These are phyloP conservation scores for Boletus pseudo-olivaceus DNA, from an alignment of 768 basidiomycete species.

Conservation along the genomic window DNA sequence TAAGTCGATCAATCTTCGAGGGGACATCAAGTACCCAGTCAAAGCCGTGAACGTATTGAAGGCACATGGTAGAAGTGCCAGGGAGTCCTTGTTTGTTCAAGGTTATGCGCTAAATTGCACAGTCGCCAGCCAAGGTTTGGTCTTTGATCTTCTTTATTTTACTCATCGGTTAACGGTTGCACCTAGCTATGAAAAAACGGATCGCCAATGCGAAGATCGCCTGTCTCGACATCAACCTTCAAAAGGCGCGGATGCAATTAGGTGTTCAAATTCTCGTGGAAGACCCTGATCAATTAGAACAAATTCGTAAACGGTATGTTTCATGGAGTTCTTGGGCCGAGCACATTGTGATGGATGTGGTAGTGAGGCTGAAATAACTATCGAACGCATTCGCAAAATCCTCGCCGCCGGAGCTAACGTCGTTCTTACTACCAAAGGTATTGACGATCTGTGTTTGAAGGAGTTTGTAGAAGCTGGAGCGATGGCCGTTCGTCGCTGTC, in stretches of 20 bases:
- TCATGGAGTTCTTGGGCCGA: neutral
- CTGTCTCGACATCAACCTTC: slow-evolving; percentile 96
- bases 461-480: slow-evolving; percentile 99
- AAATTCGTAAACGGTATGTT: slow-evolving; percentile 85
- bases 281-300: slow-evolving; percentile 93
- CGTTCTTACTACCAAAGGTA: slow-evolving; percentile 95
- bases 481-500: slow-evolving; percentile 96
- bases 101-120: slow-evolving; percentile 99
- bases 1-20: slow-evolving; percentile 87
- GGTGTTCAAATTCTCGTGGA: slow-evolving; percentile 97
- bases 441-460: slow-evolving; percentile 96
- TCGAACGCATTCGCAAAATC: slow-evolving; percentile 95
- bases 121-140: slow-evolving; percentile 93
- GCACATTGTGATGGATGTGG: slow-evolving; percentile 8
- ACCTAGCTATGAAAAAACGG: slow-evolving; percentile 92
- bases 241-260: slow-evolving; percentile 95
- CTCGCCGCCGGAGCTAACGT: slow-evolving; percentile 95
- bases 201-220: slow-evolving; percentile 95
- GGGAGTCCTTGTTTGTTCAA: slow-evolving; percentile 91
- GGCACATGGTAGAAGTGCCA: slow-evolving; percentile 92
- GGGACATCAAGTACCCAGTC: slow-evolving; percentile 97
- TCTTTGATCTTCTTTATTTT: neutral
- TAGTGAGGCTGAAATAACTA: slow-evolving; percentile 93
- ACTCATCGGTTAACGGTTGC: slow-evolving; percentile 1
- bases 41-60: slow-evolving; percentile 99